Conservation (phyloP, 164 flowering plant species). For the Kingdonia uniflora region DNA sequence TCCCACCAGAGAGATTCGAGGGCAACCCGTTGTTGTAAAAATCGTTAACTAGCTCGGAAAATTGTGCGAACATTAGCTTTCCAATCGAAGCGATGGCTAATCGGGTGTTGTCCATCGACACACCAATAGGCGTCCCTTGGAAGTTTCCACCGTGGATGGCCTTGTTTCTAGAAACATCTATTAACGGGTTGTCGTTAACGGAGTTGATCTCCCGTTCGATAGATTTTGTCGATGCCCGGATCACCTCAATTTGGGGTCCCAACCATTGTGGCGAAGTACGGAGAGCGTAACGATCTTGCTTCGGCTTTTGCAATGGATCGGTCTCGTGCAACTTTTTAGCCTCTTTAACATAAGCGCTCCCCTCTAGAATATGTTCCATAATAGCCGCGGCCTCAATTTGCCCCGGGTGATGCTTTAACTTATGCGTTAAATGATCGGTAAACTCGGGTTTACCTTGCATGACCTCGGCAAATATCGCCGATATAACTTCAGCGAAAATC, state of each 20-base stretch:
- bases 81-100: slow-evolving; percentile 51
- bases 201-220: slow-evolving; percentile 61
- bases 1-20: slow-evolving; percentile 47
- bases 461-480: slow-evolving; percentile 54
- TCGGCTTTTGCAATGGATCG: slow-evolving; percentile 53
- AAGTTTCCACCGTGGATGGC: slow-evolving; percentile 62
- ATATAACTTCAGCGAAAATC: slow-evolving; percentile 35
- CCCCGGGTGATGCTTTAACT: slow-evolving; percentile 60
- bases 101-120: slow-evolving; percentile 61
- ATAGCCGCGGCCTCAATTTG: slow-evolving; percentile 62
- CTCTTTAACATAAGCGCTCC: slow-evolving; percentile 35
- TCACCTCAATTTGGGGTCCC: slow-evolving; percentile 53
- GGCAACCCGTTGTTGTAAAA: slow-evolving; percentile 63
- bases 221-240: slow-evolving; percentile 36
- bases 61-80: slow-evolving; percentile 58
- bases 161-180: slow-evolving; percentile 52
- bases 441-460: slow-evolving; percentile 65
- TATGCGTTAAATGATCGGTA: slow-evolving; percentile 50
- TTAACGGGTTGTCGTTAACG: slow-evolving; percentile 56
- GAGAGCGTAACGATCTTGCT: slow-evolving; percentile 59
- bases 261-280: slow-evolving; percentile 62
- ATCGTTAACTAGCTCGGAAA: slow-evolving; percentile 58
- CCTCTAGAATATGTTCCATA: slow-evolving; percentile 54
- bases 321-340: slow-evolving; percentile 36
- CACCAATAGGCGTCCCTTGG: slow-evolving; percentile 66